These are phyloP conservation scores for Eimeria mitis DNA, from an alignment of 169 alveolate species.

Conservation along the genomic window DNA sequence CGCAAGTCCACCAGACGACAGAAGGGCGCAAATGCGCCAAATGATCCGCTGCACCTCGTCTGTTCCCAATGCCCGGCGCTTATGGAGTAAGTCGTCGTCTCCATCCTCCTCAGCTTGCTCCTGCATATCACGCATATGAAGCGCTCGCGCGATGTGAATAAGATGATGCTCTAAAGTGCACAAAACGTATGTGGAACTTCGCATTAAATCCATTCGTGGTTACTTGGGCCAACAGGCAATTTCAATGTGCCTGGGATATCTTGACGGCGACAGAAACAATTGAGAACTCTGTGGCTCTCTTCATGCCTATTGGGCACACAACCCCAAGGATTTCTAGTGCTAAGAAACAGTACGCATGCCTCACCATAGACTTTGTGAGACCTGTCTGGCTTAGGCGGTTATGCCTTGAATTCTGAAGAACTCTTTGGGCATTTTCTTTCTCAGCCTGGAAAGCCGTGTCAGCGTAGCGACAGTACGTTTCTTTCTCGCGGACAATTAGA, in stretches of 20 bases:
- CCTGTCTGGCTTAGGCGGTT: slow-evolving; percentile 60
- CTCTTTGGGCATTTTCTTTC: not conserved
- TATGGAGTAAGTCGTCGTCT: not conserved
- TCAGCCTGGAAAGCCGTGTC: slow-evolving; percentile 13
- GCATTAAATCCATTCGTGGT: not conserved
- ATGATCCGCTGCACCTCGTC: slow-evolving; percentile 45
- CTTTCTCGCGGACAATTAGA: not conserved
- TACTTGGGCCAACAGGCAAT: too few relatives aligned
- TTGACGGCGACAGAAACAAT: not conserved
- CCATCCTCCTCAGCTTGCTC: slow-evolving; percentile 41
- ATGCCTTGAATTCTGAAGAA: not conserved
- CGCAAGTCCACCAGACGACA: not conserved
- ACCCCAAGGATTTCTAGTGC: not conserved
- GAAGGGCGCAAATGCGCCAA: slow-evolving; percentile 47
- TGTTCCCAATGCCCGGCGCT: slow-evolving; percentile 25
- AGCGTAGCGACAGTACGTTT: slow-evolving; percentile 15
- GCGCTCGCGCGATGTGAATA: not conserved
- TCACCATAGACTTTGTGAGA: slow-evolving; percentile 41
- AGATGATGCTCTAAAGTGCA: not conserved
- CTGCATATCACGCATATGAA: not conserved
- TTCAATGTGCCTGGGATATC: not conserved
- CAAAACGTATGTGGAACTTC: not conserved
- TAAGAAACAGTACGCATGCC: not conserved
- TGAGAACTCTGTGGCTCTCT: not conserved
- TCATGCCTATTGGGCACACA: not conserved